These are phyloP conservation scores for Cronartium quercuum DNA, from an alignment of 1,284 basidiomycete species.

Conservation along the genomic window DNA sequence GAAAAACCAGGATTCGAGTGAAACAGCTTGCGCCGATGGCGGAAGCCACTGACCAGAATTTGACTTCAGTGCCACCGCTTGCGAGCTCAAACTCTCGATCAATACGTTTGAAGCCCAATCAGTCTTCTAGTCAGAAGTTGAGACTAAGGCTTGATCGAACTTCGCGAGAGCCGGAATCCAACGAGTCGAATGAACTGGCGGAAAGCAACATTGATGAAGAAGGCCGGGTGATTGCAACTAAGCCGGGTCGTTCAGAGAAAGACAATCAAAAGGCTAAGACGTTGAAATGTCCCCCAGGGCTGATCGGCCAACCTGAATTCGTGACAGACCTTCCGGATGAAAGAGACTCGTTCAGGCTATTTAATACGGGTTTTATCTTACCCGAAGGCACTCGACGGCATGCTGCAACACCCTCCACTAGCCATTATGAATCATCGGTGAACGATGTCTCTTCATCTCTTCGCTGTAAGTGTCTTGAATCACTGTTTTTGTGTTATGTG, in stretches of 20 bases:
- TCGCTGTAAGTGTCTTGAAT: neutral
- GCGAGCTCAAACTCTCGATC: neutral
- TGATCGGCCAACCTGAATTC: conserved; percentile 32
- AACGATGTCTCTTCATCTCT: conserved; percentile 4
- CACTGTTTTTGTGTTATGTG: neutral
- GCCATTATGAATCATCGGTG: neutral
- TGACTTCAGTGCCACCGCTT: neutral
- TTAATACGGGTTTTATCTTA: conserved; percentile 37
- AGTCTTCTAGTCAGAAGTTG: conserved; percentile 21
- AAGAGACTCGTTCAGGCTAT: conserved; percentile 36
- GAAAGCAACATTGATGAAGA: neutral
- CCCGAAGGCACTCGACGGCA: conserved; percentile 28
- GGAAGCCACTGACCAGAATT: neutral
- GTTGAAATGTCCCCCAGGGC: neutral
- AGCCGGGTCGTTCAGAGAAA: neutral
- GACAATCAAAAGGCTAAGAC: conserved; percentile 13
- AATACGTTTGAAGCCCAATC: neutral
- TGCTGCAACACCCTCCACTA: conserved; percentile 7
- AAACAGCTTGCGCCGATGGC: neutral
- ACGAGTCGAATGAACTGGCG: neutral
- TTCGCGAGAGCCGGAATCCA: neutral
- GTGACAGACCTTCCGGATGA: conserved; percentile 29
- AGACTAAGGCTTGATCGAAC: conserved; percentile 17
- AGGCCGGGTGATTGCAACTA: neutral
- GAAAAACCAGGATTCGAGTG: neutral